Evolutionary conservation across 164 flowering plant genomes (phyloP).

Genomic region (Santalum album): DNA sequence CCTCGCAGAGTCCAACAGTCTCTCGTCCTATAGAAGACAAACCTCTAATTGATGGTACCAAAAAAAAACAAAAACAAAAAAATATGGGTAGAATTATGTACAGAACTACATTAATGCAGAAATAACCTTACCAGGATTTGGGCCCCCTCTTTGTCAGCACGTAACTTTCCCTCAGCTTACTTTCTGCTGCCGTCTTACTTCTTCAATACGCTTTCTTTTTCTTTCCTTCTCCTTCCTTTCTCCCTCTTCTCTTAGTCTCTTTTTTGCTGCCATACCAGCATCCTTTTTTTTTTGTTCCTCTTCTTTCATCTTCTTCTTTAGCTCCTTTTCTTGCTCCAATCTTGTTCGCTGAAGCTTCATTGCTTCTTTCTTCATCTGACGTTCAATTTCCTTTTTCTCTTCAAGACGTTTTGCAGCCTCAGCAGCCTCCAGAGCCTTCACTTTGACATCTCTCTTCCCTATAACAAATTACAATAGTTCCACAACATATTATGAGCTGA

Average conservation of each 20-base stretch:
- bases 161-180: conserved; percentile 39
- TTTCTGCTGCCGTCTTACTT: conserved; percentile 33
- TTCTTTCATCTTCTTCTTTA: conserved; percentile 51
- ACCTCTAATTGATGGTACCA: not conserved
- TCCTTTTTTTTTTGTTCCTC: conserved; percentile 65
- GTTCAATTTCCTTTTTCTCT: conserved; percentile 73
- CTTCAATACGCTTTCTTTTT: conserved; percentile 57
- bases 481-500: not conserved
- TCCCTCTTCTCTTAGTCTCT: conserved; percentile 77
- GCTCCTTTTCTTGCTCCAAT: conserved; percentile 55
- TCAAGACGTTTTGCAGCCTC: conserved; percentile 76
- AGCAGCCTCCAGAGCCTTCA: conserved; percentile 88
- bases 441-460: conserved; percentile 86
- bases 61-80: not conserved
- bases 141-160: conserved; percentile 35
- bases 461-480: conserved; percentile 1
- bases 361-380: conserved; percentile 84
- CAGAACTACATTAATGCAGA: not conserved
- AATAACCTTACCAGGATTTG: conserved; percentile 28
- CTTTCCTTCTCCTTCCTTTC: conserved; percentile 58
- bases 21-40: conserved; percentile 31
- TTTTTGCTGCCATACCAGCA: conserved; percentile 55
- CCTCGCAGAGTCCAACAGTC: conserved; percentile 10
- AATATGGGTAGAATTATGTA: too few relatives aligned
- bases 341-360: conserved; percentile 62